A percentile compares a stretch with the other conserved stretches of the same genome.
Conservation (phyloP, 805 yeast species). For the Vanderwaltozyma polyspora region DNA sequence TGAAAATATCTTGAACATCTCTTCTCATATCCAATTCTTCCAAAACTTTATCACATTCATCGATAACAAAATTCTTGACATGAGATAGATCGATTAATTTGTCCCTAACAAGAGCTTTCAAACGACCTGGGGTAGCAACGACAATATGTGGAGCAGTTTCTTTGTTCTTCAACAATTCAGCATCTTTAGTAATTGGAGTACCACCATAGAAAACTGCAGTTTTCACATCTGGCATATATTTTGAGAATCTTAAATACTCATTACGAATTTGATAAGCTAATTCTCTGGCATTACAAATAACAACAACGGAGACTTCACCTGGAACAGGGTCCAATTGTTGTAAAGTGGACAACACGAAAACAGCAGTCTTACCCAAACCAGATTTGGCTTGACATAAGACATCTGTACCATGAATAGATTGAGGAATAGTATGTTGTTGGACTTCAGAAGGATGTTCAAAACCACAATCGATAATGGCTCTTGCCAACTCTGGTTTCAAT, state of each 20-base stretch:
- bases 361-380: constrained; percentile 99
- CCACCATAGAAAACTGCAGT: constrained; percentile 98
- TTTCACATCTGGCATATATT: constrained; percentile 95
- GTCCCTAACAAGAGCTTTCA: constrained; percentile 87
- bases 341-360: constrained; percentile 86
- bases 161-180: constrained; percentile 78
- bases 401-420: constrained; percentile 94
- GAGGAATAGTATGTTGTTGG: constrained; percentile 97
- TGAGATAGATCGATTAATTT: constrained; percentile 77
- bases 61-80: constrained; percentile 89
- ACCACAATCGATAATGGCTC: constrained; percentile 99
- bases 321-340: constrained; percentile 96
- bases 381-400: constrained; percentile 98
- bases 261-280: constrained; percentile 96
- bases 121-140: constrained; percentile 97
- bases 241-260: constrained; percentile 94
- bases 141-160: constrained; percentile 94
- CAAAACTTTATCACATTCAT: constrained; percentile 96
- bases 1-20: constrained; percentile 95
- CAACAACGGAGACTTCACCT: constrained; percentile 91
- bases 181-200: constrained; percentile 72
- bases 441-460: constrained; percentile 99
- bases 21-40: constrained; percentile 92
- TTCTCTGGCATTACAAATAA: constrained; percentile 96
- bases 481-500: constrained; percentile 88